Conservation (phyloP, 805 yeast genomes). For the Candida takata region DNA sequence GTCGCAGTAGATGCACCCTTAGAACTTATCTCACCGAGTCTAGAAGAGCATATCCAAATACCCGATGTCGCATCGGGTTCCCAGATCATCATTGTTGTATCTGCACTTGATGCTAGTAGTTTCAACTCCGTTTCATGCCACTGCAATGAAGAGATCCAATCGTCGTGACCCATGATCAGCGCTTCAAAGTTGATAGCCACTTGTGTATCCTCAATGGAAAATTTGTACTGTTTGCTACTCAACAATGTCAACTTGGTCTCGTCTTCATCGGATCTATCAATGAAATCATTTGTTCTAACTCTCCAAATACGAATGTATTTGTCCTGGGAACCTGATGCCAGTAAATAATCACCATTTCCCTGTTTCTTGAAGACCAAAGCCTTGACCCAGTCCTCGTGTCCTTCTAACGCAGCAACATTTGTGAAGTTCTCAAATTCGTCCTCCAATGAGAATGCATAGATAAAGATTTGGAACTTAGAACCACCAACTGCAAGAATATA, state of each 20-base stretch:
- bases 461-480: conserved; percentile 45
- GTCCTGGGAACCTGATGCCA: conserved; percentile 93
- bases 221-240: conserved; percentile 67
- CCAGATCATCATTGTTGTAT: conserved; percentile 92
- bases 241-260: conserved; percentile 43
- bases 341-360: conserved; percentile 43
- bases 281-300: conserved; percentile 45
- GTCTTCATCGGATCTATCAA: conserved; percentile 54
- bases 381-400: conserved; percentile 97
- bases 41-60: conserved; percentile 74
- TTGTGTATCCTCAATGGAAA: conserved; percentile 32
- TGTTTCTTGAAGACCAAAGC: conserved; percentile 51
- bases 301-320: conserved; percentile 89
- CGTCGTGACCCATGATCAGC: conserved; percentile 94
- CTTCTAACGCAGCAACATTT: conserved; percentile 53
- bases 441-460: conserved; percentile 38
- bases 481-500: conserved; percentile 68
- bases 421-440: conserved; percentile 20
- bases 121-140: conserved; percentile 63
- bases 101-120: conserved; percentile 83
- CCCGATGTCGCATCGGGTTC: conserved; percentile 81
- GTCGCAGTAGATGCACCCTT: conserved; percentile 99
- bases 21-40: conserved; percentile 88
- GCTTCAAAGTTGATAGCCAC: conserved; percentile 81
- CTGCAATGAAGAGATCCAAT: conserved; percentile 81